Base-by-base conservation (phyloP, 345 rosid species). In the Schrenkiella parvula region DNA sequence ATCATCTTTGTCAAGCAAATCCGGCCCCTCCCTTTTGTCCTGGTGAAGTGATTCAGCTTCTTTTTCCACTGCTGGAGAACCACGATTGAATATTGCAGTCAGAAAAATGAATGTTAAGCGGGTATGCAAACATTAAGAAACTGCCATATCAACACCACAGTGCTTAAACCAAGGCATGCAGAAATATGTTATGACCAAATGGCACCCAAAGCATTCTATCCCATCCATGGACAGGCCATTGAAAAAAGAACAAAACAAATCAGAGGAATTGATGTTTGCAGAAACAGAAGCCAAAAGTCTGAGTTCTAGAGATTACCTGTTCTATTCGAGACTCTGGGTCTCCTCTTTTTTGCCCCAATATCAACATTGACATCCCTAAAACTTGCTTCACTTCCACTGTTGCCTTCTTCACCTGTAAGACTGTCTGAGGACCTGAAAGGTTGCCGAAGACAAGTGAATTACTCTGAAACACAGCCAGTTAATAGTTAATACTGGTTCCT, bases 391-490 rank as follows among this genome's bases (percentile, higher is more conserved):
- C 80, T 85, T 68, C 51, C 78, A 69, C 85, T 81, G 52, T 79
- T 86, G 71, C 82, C 82, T 22, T 78, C 87, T 43, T 74, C 80
- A 71, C 83, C 90, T 48, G 89, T 78, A 17, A 78, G 80, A 73
- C 87, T 83, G 65, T 85, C 86, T 21, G 85, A 82, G 19, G 78
- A 81, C 88, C 97, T 91, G 76, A 70, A 43, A 80, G 46, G 44
- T 53, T 70, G 75, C 68, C 39, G 47, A 48, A 66, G 48, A 58
- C 31, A 64, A 61, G 64, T 34, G 47, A 69, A 55, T 51, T 42
- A 48, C 59, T 77, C 26, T 18, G 59, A 28, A 28, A 62, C 71
- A 32, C 38, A 76, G 32, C 64, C 68, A 67, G 22, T 22, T 31
- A 39, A 38, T 22, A 53, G 22, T 41, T 31, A 50, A 10, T 6